A percentile compares a stretch with the other conserved stretches of the same genome.
Evolutionary conservation across 1,284 basidiomycete genomes (phyloP).

Genomic region (Microbotryum saponariae): DNA sequence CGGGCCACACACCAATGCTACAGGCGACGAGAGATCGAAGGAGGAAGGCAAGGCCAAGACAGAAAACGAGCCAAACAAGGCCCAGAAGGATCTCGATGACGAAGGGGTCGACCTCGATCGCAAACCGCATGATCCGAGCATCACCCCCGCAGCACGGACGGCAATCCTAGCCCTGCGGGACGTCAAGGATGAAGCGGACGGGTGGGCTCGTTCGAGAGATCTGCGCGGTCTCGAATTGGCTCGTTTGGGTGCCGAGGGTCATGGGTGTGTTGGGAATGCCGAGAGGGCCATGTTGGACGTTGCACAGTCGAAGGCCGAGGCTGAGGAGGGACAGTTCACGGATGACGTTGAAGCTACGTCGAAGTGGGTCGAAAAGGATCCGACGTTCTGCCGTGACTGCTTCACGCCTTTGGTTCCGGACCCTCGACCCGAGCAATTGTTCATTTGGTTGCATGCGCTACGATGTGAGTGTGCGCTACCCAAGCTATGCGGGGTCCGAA

Average conservation of each 20-base stretch:
- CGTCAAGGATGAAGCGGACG: conserved; percentile 87
- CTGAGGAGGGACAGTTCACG: conserved; percentile 37
- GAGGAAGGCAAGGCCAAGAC: not conserved
- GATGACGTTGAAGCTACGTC: conserved; percentile 25
- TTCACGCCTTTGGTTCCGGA: conserved; percentile 84
- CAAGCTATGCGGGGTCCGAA: not conserved
- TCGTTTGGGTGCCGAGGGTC: not conserved
- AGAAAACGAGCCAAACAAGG: not conserved
- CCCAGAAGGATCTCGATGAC: not conserved
- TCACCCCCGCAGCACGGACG: conserved; percentile 68
- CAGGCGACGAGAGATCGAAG: not conserved
- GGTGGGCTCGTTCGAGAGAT: conserved; percentile 83
- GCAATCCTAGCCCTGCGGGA: conserved; percentile 76
- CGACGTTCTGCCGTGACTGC: conserved; percentile 69
- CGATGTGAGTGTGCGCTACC: conserved; percentile 44
- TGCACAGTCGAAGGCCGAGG: conserved; percentile 43
- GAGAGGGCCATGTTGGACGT: conserved; percentile 46
- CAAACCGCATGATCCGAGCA: conserved; percentile 6
- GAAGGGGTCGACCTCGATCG: conserved; percentile 8
- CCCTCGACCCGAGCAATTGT: conserved; percentile 77
- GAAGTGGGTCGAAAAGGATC: conserved; percentile 20
- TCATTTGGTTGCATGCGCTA: conserved; percentile 87
- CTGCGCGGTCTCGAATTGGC: conserved; percentile 43
- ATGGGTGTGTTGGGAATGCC: conserved; percentile 1
- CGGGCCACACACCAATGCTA: no score